Base-by-base conservation (phyloP, 2,329 filamentous ascomycete species). In the Apiospora saccharicola region DNA sequence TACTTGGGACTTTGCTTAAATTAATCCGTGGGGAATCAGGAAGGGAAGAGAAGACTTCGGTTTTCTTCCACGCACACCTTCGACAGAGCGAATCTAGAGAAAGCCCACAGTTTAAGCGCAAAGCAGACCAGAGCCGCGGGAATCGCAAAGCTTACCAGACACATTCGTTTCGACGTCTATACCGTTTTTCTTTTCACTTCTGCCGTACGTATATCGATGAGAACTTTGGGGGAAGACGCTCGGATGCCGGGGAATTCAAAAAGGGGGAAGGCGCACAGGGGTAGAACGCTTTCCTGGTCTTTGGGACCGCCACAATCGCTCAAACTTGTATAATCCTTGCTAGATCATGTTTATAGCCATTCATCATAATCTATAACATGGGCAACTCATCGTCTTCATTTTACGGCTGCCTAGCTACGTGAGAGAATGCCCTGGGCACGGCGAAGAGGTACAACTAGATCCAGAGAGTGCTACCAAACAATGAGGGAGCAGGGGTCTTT, bases 1-100 rank as follows among this genome's bases (percentile, higher is more conserved):
- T 34, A 69, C 53, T 12, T 81, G 79, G 79, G 53, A 61, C 53
- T 61, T 37, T n/a, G 30, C 37, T 30, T 61, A 61, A 5, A 16
- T 61, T 41, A 5, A 16, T 24, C 2, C 7, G 26, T 30, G 26
- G 26, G 26, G 26, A 30, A n/a, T n/a, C 26, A 2, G 26, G 26
- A 30, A 30, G 26, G 4, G 26, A 30, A 30, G 72, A 72, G 43
- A 77, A 69, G 61, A 46, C 49, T 6, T 70, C 26, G 67, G 24
- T 47, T 26, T 30, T 30, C 26, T 30, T 30, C 26, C 26, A 30
- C 26, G 4, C 4, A n/a, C 4, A 30, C 26, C 16, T 24, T 8
- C 46, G 16, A n/a, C n/a, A 5, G 4, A 30, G 26, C 26, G 26
- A 30, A 30, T 30, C 26, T 19, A 47, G 46, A 4, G 19, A n/a